Conservation (phyloP, 768 basidiomycete genomes). For the Suillus clintonianus region DNA sequence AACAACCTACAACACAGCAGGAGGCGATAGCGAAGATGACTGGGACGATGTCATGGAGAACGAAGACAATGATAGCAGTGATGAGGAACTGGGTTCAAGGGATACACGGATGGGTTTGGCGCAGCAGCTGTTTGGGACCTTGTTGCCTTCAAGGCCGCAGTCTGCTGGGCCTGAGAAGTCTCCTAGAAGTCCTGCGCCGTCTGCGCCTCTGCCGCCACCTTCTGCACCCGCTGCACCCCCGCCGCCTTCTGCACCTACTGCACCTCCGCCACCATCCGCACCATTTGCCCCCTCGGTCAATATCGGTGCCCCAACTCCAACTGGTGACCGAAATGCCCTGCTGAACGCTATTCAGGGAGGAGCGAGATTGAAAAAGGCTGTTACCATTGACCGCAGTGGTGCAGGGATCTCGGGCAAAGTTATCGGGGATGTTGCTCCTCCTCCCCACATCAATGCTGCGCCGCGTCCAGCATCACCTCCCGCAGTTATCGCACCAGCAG, state of each 20-base stretch:
- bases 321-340: slow-evolving; percentile 64
- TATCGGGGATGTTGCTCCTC: slow-evolving; percentile 71
- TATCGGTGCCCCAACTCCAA: slow-evolving; percentile 32
- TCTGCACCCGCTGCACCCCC: slow-evolving; percentile 36
- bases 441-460: slow-evolving; percentile 61
- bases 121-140: slow-evolving; percentile 72
- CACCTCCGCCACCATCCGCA: slow-evolving; percentile 35
- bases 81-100: slow-evolving; percentile 76
- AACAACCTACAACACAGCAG: slow-evolving; percentile 62
- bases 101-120: slow-evolving; percentile 72
- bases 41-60: slow-evolving; percentile 86
- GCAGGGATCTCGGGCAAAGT: slow-evolving; percentile 74
- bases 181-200: slow-evolving; percentile 16
- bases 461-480: slow-evolving; percentile 46
- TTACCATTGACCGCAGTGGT: slow-evolving; percentile 82
- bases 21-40: slow-evolving; percentile 65
- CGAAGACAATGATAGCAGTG: slow-evolving; percentile 68
- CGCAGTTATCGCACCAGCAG: not conserved
- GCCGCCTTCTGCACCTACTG: slow-evolving; percentile 35
- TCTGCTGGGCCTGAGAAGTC: slow-evolving; percentile 46
- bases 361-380: slow-evolving; percentile 53
- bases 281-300: slow-evolving; percentile 34
- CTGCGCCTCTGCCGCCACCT: slow-evolving; percentile 16
- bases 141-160: slow-evolving; percentile 60
- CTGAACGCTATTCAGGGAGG: slow-evolving; percentile 82